Evolutionary conservation across 2,329 filamentous ascomycete species (phyloP).

Genomic region (Magnaporthiopsis poae): DNA sequence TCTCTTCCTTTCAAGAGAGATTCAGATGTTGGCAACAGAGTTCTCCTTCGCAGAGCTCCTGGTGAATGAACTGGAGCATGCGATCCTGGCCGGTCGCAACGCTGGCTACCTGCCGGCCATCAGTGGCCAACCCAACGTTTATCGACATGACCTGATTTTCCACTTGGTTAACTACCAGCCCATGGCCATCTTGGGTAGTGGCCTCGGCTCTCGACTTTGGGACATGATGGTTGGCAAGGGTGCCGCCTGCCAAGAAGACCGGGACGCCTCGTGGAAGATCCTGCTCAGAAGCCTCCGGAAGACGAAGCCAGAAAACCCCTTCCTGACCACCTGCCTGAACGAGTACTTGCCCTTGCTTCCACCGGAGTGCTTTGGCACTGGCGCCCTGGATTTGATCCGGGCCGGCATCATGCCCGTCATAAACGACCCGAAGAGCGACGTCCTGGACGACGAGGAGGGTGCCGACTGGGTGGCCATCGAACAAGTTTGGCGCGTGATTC

Average conservation of each 20-base stretch:
- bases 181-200: constrained; percentile 44
- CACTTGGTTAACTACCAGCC: constrained; percentile 52
- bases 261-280: constrained; percentile 60
- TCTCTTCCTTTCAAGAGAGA: constrained; percentile 28
- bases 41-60: constrained; percentile 53
- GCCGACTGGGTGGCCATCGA: constrained; percentile 49
- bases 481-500: constrained; percentile 73
- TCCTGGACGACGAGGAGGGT: constrained; percentile 38
- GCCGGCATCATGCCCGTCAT: constrained; percentile 39
- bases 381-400: constrained; percentile 54
- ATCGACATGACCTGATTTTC: constrained; percentile 47
- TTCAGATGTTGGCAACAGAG: constrained; percentile 49
- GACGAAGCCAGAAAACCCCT: constrained; percentile 40
- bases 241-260: constrained; percentile 49
- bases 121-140: constrained; percentile 37
- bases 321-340: constrained; percentile 43
- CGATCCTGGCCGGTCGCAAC: constrained; percentile 32
- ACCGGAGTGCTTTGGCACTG: constrained; percentile 48
- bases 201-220: constrained; percentile 60
- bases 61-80: constrained; percentile 54
- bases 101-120: constrained; percentile 35
- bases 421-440: constrained; percentile 31
- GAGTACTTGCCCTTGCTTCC: constrained; percentile 49
- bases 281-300: constrained; percentile 35
- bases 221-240: constrained; percentile 57